Evolutionary conservation across 2,329 filamentous ascomycete genomes (phyloP), one percentile per base, ranked within the genome.

Genomic region (Pseudogymnoascus sp.): DNA sequence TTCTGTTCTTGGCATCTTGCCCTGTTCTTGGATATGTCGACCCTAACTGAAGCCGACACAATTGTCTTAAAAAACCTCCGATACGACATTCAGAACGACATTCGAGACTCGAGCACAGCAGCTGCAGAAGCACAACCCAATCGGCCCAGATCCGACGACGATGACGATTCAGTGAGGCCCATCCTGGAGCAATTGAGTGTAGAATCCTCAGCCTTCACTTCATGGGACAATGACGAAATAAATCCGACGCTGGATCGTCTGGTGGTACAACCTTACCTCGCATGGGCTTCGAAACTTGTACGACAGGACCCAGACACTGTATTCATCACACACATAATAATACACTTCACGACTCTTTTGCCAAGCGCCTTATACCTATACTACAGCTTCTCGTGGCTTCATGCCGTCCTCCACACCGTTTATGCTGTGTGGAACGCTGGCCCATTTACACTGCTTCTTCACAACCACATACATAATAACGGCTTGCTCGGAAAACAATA

Each of bases 401-500:
- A 92, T 73, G 90, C 82, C 8, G 68, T 90, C 14, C 67, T 85
- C 28, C 90, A 93, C 70, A 78, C 80, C 62, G 70, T 82, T 8
- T 85, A 91, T 78, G 84, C 89, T 69, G 75, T 82, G 35, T 89
- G 81, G 72, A 92, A 87, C 70, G 83, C 86, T 61, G 89, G 89
- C 6, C 79, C 86, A 1, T 93, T 91, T 75, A 93, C 89, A 0
- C 79, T 93, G 38, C 85, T 93, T 83, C 89, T 90, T 81, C 90
- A 93, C 70, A 89, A 93, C 70, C 90, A 93, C 73, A 92, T 93
- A 68, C 90, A 93, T 72, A 85, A 85, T 78, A 81, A 85, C 53
- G 90, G 90, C 14, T 79, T 92, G 2, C 75, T 92, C 37, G 75
- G 78, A 23, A 83, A 82, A 69, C 72, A 76, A 6, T 83, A 81